Base-by-base conservation (phyloP, 2,329 filamentous ascomycete genomes). In the Didymella lethalis region DNA sequence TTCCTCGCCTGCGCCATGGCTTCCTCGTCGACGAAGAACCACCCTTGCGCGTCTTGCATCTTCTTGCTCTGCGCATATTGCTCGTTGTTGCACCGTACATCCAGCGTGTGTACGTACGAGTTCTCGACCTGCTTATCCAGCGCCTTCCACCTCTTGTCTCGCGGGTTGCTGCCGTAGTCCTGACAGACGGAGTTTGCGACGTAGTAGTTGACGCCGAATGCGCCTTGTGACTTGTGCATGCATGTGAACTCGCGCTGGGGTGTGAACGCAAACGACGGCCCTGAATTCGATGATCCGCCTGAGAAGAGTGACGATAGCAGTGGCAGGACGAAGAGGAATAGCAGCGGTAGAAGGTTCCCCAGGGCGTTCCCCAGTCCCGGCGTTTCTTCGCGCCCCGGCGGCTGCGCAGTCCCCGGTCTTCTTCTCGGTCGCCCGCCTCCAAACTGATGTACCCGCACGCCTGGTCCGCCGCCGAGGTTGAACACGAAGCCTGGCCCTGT, bases 391-490 rank as follows among this genome's bases (percentile, higher is more conserved):
- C 79, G 63, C 81, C 79, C 67, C 78, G 83, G 61, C 80, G 83
- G 64, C 84, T 86, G 71, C 85, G 87, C 74, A 18, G 72, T 77
- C n/a, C 59, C 62, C 20, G 93, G 93, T 72, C 95, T 85, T 78
- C 90, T 84, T 68, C 92, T 86, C 25, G 93, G 92, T 54, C 86
- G 84, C 6, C 82, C 85, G 53, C 95, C 94, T 68, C 93, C 94
- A 77, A 99, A 98, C 75, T 97, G 94, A 77, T 98, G 95, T 61
- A 99, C 92, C 61, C 94, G 88, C 69, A 99, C 88, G 20, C 93
- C 94, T 3, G 94, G 93, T 7, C 93, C 92, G 61, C 93, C 93
- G 66, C 92, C 92, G 77, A 97, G 87, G 79, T 97, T 97, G 80
- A 98, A 98, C 54, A 97, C 91, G 76, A 97, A 97, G 68, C 92